Evolutionary conservation across 352 stramenopile species (phyloP), one percentile per base, ranked within the genome.

Genomic region (Proteromonas lacertae): DNA sequence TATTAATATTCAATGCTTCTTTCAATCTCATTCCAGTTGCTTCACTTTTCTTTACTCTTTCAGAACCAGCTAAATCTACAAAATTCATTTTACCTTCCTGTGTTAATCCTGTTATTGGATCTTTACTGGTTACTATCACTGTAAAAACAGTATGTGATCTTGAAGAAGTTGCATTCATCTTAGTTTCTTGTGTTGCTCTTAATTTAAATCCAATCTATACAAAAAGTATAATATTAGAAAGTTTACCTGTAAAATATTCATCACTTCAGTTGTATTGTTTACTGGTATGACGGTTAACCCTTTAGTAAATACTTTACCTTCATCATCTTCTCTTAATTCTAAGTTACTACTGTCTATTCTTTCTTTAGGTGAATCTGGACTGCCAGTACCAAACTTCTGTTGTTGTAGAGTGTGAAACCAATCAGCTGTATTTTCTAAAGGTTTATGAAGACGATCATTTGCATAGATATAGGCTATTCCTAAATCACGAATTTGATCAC

Each of bases 221-320:
- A 16, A 87, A 60, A 8, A 48, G 36, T n/a, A n/a, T n/a, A n/a
- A n/a, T n/a, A n/a, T n/a, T n/a, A n/a, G n/a, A n/a, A n/a, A n/a
- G n/a, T n/a, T n/a, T n/a, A n/a, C n/a, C n/a, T n/a, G n/a, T n/a
- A n/a, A n/a, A n/a, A n/a, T n/a, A n/a, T n/a, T n/a, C 16, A 55
- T 29, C 7, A 61, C 70, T 37, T 86, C 67, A 43, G 76, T 58
- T 0, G 66, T 57, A 1, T 56, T 68, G 0, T 56, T 66, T n/a
- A 88, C 72, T 0, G 68, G 73, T 8, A 84, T 68, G 53, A 80
- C 66, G 1, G 68, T 61, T 12, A 88, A 44, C 25, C 81, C 70
- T 45, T 83, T 82, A n/a, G 87, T 69, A 30, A 80, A 84, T 17
- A 89, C 72, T 17, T 71, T 62, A 1, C 72, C 71, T 41, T 80